Base-by-base conservation (phyloP, 2,329 filamentous ascomycete genomes). In the Trichoderma arundinaceum region DNA sequence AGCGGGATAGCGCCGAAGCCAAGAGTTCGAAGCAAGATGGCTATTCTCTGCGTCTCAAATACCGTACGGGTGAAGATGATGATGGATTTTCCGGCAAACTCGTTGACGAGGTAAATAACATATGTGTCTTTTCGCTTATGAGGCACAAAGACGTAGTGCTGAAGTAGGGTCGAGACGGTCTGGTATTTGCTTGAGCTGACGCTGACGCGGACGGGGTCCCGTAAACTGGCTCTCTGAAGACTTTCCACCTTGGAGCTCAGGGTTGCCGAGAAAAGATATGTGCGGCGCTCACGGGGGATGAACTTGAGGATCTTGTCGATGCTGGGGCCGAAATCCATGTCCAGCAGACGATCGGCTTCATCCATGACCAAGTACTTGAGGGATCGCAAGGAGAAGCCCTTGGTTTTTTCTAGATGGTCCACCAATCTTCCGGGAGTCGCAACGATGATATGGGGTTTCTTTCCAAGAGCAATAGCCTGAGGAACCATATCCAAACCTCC, bases 401-500 rank as follows among this genome's bases (percentile, higher is more conserved):
- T 97, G 2, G 95, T 99, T 79, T 97, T 97, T 76, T 98, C 93
- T 8, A 98, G 81, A 72, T 99, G 95, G 73, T 98, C 95, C 4
- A 97, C 83, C 22, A 97, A 81, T 65, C 94, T 88, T 60, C 94
- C 94, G 0, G 94, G 94, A 0, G 94, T 97, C 0, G 94, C 94
- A 44, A 98, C 94, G 22, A 98, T 83, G 28, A 99, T 89, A 74
- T 99, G 95, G 7, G 95, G 95, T 72, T 94, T 94, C 84, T 97
- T 97, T n/a, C 91, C 92, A 0, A 99, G 85, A 0, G 94, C 91
- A 69, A 99, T 96, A 1, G 91, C 80, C 76, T 99, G 95, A 0
- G 92, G 86, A 1, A 97, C 91, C 92, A 97, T 97, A 70, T 98
- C 94, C 83, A 98, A 89, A 49, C 95, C 95, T 72, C 95, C 95